Evolutionary conservation across 768 basidiomycete genomes (phyloP), one percentile per base, ranked within the genome.

Genomic region (Calocybe cyanea): DNA sequence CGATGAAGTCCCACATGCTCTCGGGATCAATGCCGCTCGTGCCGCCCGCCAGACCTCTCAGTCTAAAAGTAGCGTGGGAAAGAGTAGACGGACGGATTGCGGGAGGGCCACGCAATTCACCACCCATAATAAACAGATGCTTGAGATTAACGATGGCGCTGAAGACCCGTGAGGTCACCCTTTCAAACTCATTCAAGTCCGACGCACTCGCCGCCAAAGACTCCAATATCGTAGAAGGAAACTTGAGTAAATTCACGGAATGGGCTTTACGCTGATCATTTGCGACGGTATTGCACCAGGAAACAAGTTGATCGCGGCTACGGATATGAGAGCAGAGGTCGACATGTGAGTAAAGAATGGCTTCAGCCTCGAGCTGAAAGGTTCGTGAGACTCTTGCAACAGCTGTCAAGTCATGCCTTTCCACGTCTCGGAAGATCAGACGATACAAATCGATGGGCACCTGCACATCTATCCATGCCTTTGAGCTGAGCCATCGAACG

Each of bases 101-200:
- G 14, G 40, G 32, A 7, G 38, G 7, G 14, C 18, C 6, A 13
- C 21, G 17, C 9, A 25, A 4, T 13, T 34, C 17, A 11, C 4
- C 18, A 6, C 39, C 40, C 2, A 48, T 24, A 3, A 48, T 21
- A 11, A 40, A 48, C 9, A 48, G 21, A 23, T 48, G 46, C 34
- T 48, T 48, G 18, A 48, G 40, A 21, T 48, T 48, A 20, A 48
- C 35, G 28, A 48, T 48, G 7, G 46, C 46, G 15, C 34, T 48
- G 34, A 48, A 48, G 1, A 40, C 46, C 1, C 11, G n/a, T 3
- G 46, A 39, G n/a, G 41, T 42, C 2, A 35, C 36, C 28, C 31
- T 7, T 17, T 41, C 23, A 14, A 35, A 17, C 5, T 28, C 25
- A 11, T 11, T 5, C 25, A 28, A 28, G 31, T 33, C 4, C 17